Conservation (phyloP, 2,329 filamentous ascomycete species). For the Aspergillus viridinutans region DNA sequence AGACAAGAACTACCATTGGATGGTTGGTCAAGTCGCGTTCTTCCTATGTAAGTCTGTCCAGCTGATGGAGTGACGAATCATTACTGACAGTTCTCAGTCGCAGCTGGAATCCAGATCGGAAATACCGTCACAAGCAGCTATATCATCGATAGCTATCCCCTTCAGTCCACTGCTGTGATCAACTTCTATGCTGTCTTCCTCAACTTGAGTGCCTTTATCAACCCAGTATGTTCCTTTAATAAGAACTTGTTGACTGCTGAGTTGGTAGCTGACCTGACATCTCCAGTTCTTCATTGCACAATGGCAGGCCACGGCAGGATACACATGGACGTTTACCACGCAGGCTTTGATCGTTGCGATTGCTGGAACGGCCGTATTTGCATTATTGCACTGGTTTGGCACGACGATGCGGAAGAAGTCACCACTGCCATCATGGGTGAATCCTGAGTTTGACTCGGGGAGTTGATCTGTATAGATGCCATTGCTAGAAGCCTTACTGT, state of each 20-base stretch:
- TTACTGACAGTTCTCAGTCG: conserved; percentile 35
- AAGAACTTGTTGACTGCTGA: background rate
- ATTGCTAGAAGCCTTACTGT: background rate
- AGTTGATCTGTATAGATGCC: background rate
- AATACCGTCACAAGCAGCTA: conserved; percentile 53
- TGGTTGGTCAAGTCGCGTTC: conserved; percentile 54
- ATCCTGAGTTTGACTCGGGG: conserved; percentile 37
- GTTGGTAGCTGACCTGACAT: background rate
- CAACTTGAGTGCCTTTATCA: conserved; percentile 48
- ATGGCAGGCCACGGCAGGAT: conserved; percentile 46
- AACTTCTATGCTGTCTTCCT: conserved; percentile 54
- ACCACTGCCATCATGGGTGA: conserved; percentile 44
- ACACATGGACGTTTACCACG: conserved; percentile 49
- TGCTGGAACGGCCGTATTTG: conserved; percentile 38
- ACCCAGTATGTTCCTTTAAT: conserved; percentile 30
- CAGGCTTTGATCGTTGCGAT: conserved; percentile 47
- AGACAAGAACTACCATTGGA: conserved; percentile 53
- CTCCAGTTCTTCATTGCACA: conserved; percentile 48
- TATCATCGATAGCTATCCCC: conserved; percentile 53
- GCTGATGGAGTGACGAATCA: background rate
- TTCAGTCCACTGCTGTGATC: conserved; percentile 52
- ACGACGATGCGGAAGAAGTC: conserved; percentile 32
- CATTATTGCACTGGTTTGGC: conserved; percentile 40
- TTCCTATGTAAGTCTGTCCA: conserved; percentile 46
- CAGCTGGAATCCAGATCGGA: conserved; percentile 54